phyloP scores from a whole-genome alignment of 2,329 filamentous ascomycete genomes.

The Didymella lethalis region DNA sequence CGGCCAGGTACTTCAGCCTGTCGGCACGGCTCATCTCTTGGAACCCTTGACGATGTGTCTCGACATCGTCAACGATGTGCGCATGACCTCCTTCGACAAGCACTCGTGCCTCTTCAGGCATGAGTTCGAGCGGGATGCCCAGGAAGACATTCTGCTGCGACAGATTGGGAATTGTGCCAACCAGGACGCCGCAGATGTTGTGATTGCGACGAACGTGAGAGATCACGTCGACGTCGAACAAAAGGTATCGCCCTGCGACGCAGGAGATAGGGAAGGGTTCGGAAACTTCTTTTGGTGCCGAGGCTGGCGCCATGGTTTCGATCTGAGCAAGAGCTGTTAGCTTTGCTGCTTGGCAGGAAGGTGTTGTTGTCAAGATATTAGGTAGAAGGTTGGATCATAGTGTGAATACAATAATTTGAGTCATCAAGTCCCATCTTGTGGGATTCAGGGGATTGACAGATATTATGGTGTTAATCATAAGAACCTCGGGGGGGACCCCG shows the following conservation, averaged over 20 bases:
- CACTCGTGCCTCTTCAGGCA: slow-evolving; percentile 86
- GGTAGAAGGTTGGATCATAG: slow-evolving; percentile 42
- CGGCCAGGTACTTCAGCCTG: slow-evolving; percentile 67
- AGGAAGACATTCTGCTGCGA: slow-evolving; percentile 95
- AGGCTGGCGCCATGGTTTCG: slow-evolving; percentile 41
- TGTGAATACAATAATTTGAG: slow-evolving; percentile 52
- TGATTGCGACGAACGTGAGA: slow-evolving; percentile 79
- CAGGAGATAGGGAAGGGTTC: slow-evolving; percentile 80
- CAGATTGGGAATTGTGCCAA: slow-evolving; percentile 88
- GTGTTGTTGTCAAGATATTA: slow-evolving; percentile 13
- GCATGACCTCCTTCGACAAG: slow-evolving; percentile 79
- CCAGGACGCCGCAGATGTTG: slow-evolving; percentile 84
- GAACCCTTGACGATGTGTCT: slow-evolving; percentile 72
- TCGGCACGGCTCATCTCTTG: slow-evolving; percentile 65
- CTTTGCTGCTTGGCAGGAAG: slow-evolving; percentile 24
- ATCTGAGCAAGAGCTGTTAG: slow-evolving; percentile 34
- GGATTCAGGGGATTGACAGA: slow-evolving; percentile 86
- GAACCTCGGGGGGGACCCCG: slow-evolving; percentile 18
- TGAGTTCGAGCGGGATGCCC: slow-evolving; percentile 85
- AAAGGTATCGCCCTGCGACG: slow-evolving; percentile 80
- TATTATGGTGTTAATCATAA: slow-evolving; percentile 73
- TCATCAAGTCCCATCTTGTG: slow-evolving; percentile 59
- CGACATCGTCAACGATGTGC: slow-evolving; percentile 80
- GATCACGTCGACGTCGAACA: slow-evolving; percentile 86
- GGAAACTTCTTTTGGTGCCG: slow-evolving; percentile 42